Evolutionary conservation across 495 filamentous ascomycete genomes (phyloP).

Genomic region (Neurospora hispaniola): DNA sequence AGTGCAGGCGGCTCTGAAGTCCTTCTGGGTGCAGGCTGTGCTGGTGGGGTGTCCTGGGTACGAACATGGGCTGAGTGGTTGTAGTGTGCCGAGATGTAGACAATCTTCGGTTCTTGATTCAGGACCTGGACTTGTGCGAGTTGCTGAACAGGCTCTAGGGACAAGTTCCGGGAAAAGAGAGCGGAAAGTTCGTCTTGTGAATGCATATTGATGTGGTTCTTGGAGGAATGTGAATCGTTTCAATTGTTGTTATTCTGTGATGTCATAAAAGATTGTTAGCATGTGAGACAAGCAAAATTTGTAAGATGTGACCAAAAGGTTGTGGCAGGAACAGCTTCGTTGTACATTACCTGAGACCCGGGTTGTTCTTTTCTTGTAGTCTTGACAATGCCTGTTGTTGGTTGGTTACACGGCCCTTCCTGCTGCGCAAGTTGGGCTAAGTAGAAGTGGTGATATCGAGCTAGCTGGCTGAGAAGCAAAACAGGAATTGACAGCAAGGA

Average conservation of each 20-base stretch:
- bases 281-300: not conserved
- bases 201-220: constrained; percentile 32
- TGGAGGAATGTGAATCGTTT: not conserved
- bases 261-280: not conserved
- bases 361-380: not conserved
- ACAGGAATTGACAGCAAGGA: not conserved
- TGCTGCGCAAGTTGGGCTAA: not conserved
- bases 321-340: not conserved
- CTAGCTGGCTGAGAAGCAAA: not conserved
- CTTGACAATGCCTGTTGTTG: not conserved
- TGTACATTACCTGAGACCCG: not conserved
- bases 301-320: not conserved
- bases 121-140: constrained; percentile 19
- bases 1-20: constrained; percentile 39
- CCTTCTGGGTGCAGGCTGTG: constrained; percentile 23
- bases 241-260: not conserved
- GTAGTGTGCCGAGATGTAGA: constrained; percentile 67
- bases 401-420: not conserved
- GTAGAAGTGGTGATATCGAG: not conserved
- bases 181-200: constrained; percentile 54
- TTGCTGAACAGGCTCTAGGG: constrained; percentile 30
- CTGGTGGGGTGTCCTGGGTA: constrained; percentile 16
- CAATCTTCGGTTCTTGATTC: constrained; percentile 29
- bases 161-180: constrained; percentile 58
- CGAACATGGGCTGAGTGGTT: constrained; percentile 55